phyloP scores from a whole-genome alignment of 2,329 filamentous ascomycete species.

The Hawksworthiomyces lignivorus region DNA sequence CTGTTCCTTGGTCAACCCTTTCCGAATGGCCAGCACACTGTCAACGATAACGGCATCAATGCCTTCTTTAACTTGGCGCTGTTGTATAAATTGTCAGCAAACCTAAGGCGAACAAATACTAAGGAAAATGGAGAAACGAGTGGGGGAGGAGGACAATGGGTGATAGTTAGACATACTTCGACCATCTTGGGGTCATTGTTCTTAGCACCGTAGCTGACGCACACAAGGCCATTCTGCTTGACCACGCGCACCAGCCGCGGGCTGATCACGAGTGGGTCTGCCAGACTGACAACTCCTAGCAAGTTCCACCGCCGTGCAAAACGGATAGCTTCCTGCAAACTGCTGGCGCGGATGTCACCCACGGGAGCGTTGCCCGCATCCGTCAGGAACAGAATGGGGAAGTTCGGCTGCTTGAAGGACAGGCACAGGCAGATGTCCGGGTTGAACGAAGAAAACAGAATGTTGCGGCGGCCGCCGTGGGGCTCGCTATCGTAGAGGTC shows the following conservation, averaged over 20 bases:
- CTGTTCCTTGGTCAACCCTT: constrained; percentile 60
- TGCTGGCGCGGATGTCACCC: constrained; percentile 82
- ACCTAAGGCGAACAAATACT: not conserved
- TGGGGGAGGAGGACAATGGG: not conserved
- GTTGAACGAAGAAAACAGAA: constrained; percentile 97
- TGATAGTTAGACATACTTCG: constrained; percentile 59
- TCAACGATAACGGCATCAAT: constrained; percentile 98
- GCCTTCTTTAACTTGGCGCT: constrained; percentile 82
- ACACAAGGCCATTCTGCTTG: constrained; percentile 88
- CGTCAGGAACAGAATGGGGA: constrained; percentile 88
- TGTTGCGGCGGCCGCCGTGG: constrained; percentile 72
- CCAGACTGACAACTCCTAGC: constrained; percentile 82
- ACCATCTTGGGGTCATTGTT: constrained; percentile 87
- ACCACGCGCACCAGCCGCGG: constrained; percentile 85
- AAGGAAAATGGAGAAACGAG: not conserved
- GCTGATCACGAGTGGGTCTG: constrained; percentile 80
- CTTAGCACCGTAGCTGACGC: constrained; percentile 83
- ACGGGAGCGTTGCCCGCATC: constrained; percentile 77
- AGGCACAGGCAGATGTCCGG: constrained; percentile 91
- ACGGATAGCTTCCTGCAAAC: constrained; percentile 87
- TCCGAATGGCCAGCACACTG: constrained; percentile 83
- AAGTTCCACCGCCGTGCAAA: constrained; percentile 95
- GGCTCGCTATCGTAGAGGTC: too few species aligned
- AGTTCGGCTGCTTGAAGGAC: constrained; percentile 94
- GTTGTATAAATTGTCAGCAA: constrained; percentile 27